Evolutionary conservation across 177 flowering plant genomes (phyloP).

Genomic region (Telopea speciosissima): DNA sequence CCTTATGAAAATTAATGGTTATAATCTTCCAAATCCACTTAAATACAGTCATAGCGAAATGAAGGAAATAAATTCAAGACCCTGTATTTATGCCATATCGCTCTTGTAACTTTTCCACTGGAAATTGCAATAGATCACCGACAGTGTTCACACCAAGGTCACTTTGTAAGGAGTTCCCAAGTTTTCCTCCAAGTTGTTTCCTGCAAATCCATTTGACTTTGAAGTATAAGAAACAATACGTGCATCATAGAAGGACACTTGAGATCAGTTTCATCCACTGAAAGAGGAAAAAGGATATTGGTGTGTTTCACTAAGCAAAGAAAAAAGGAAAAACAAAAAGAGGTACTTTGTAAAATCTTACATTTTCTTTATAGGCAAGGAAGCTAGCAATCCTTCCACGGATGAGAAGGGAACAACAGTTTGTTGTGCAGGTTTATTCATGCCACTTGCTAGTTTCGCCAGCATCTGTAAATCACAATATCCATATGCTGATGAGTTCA

Average conservation of each 20-base stretch:
- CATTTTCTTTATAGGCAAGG: constrained; percentile 92
- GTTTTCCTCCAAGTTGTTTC: constrained; percentile 97
- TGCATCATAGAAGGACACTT: neutral
- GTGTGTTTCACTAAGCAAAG: neutral
- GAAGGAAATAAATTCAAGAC: constrained; percentile 24
- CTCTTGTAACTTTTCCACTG: constrained; percentile 81
- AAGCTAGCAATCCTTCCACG: constrained; percentile 55
- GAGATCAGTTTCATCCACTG: constrained; percentile 10
- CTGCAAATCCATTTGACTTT: constrained; percentile 21
- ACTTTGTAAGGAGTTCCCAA: constrained; percentile 74
- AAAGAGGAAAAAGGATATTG: neutral
- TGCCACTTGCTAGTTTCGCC: constrained; percentile 90
- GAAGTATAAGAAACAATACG: neutral
- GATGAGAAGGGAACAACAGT: constrained; percentile 76
- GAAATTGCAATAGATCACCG: constrained; percentile 81
- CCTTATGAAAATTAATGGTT: neutral
- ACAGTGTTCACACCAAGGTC: constrained; percentile 78
- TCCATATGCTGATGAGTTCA: constrained; percentile 10
- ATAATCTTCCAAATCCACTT: no score
- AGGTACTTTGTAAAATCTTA: constrained; percentile 22
- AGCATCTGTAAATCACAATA: constrained; percentile 62
- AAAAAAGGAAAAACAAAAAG: neutral
- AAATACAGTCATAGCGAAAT: neutral
- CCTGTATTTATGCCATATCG: constrained; percentile 90
- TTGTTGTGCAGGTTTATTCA: constrained; percentile 98